Evolutionary conservation across 2,329 filamentous ascomycete species (phyloP).

Genomic region (Pseudopyrenochaeta lycopersici): DNA sequence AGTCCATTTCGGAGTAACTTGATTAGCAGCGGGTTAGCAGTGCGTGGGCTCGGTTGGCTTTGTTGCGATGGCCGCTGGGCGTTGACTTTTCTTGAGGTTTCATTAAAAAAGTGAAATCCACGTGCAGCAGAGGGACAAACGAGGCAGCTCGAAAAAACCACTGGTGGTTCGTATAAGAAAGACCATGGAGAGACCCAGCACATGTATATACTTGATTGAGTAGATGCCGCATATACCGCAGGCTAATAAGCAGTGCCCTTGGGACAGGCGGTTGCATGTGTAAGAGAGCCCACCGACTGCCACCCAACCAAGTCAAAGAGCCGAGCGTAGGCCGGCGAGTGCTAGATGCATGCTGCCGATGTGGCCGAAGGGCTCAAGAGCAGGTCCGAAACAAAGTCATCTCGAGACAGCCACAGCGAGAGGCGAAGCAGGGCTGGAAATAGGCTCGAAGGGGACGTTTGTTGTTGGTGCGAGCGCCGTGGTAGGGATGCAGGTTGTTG

Average conservation of each 20-base stretch:
- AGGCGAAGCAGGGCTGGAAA: constrained; percentile 1
- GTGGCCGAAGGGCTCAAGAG: constrained; percentile 23
- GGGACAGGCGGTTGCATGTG: constrained; percentile 23
- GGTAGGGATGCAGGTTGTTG: background rate
- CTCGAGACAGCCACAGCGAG: background rate
- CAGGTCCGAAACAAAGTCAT: background rate
- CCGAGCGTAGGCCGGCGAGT: constrained; percentile 33
- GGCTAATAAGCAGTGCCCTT: constrained; percentile 28
- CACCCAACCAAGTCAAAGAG: constrained; percentile 31
- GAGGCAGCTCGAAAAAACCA: no score
- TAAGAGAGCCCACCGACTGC: constrained; percentile 26
- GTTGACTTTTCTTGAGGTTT: background rate
- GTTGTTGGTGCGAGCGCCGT: background rate
- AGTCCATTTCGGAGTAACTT: constrained; percentile 6
- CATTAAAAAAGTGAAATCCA: no score
- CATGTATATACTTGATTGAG: constrained; percentile 2
- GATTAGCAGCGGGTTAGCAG: background rate
- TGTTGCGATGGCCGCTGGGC: background rate
- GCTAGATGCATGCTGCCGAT: constrained; percentile 39
- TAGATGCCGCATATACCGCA: constrained; percentile 14
- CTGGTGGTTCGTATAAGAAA: background rate
- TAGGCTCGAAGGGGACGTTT: background rate
- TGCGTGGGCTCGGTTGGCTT: background rate
- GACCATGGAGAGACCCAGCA: background rate
- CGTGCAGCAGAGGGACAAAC: no score